Conservation (phyloP, 2,329 filamentous ascomycete species). For the Aspergillus pseudoglaucus region DNA sequence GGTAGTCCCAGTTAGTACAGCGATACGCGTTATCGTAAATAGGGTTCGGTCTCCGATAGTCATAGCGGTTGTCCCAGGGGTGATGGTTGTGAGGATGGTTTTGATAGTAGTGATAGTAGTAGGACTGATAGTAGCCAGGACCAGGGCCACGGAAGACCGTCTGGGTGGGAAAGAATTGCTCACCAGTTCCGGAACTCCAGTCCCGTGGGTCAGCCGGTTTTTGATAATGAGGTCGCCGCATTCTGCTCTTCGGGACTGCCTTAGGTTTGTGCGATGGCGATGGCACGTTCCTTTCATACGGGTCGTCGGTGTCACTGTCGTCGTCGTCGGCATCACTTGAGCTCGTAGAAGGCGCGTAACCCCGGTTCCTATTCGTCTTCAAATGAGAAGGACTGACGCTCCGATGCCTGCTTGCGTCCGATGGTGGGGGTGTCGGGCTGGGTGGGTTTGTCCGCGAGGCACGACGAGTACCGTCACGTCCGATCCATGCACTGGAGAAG, state of each 20-base stretch:
- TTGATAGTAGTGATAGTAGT: constrained; percentile 9
- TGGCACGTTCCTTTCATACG: not conserved
- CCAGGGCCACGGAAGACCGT: not conserved
- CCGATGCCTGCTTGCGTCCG: constrained; percentile 29
- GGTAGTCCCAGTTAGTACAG: constrained; percentile 20
- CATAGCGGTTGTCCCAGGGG: constrained; percentile 9
- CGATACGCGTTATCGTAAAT: constrained; percentile 9
- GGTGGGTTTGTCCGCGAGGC: constrained; percentile 28
- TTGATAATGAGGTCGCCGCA: constrained; percentile 19
- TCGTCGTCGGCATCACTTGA: constrained; percentile 34
- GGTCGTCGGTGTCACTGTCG: constrained; percentile 4
- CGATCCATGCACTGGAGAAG: constrained; percentile 46
- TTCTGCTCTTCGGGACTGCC: constrained; percentile 35
- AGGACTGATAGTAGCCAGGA: not conserved
- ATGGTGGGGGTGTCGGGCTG: constrained; percentile 22
- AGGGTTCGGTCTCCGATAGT: constrained; percentile 11
- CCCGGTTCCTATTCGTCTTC: constrained; percentile 25
- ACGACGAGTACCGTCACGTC: constrained; percentile 43
- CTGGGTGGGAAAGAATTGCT: constrained; percentile 17
- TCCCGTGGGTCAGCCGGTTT: constrained; percentile 20
- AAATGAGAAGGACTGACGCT: constrained; percentile 38
- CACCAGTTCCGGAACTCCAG: constrained; percentile 24
- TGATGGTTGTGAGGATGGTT: constrained; percentile 1
- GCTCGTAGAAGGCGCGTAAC: constrained; percentile 30
- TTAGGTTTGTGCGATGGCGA: constrained; percentile 29